Percentiles rank a stretch among this genome's conserved stretches.
phyloP scores from a whole-genome alignment of 225 moss, liverwort and hornwort species.

The Lunularia cruciata region DNA sequence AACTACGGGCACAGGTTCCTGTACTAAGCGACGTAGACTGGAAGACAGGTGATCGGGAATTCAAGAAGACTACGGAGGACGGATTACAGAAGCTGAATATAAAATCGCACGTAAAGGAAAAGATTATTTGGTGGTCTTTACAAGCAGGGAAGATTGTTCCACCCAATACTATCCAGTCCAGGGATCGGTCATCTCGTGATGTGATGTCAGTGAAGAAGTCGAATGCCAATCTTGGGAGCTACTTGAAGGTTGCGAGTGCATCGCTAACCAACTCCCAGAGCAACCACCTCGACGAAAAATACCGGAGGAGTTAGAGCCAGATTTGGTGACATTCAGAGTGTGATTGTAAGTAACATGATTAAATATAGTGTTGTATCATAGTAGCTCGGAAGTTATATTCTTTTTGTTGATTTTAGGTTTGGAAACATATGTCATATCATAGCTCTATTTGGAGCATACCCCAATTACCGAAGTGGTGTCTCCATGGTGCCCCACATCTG shows the following conservation, averaged over 20 bases:
- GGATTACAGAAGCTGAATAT: constrained; percentile 4
- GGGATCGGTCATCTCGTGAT: neutral
- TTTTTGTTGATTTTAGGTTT: too few species aligned
- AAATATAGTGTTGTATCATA: too few species aligned
- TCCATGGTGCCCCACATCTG: too few species aligned
- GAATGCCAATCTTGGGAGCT: neutral
- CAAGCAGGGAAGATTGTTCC: neutral
- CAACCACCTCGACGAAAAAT: neutral
- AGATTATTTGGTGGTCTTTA: constrained; percentile 14
- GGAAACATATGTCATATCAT: too few species aligned
- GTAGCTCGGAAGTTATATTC: too few species aligned
- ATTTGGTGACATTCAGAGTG: neutral
- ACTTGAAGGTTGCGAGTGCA: constrained; percentile 5
- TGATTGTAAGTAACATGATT: too few species aligned
- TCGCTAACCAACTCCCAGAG: constrained; percentile 2
- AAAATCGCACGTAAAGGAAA: neutral
- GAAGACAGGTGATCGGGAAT: constrained; percentile 43
- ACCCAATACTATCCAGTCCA: neutral
- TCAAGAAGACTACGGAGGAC: constrained; percentile 6
- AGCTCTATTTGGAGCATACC: too few species aligned
- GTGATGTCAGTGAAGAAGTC: neutral
- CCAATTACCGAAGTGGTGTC: too few species aligned
- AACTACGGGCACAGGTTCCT: constrained; percentile 35
- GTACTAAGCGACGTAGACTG: constrained; percentile 39
- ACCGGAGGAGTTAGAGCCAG: constrained; percentile 8